A percentile compares a stretch with the other conserved stretches of the same genome.
These are phyloP conservation scores for Lotmaria passim DNA, from an alignment of 208 protist genomes.

Conservation along the genomic window DNA sequence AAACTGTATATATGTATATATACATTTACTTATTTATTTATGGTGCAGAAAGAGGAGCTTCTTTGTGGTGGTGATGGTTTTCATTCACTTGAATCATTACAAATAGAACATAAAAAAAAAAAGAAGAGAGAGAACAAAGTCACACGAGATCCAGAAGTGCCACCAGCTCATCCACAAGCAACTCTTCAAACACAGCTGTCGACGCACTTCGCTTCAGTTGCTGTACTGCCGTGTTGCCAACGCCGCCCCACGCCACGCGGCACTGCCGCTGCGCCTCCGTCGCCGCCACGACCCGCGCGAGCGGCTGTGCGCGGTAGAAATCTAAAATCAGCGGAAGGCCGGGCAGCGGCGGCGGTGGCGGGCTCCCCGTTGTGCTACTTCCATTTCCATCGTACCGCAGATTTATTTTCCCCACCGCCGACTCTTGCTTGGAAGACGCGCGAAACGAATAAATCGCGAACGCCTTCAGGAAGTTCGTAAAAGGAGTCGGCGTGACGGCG, in stretches of 20 bases:
- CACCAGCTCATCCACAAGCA: constrained; percentile 46
- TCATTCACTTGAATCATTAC: too few species aligned
- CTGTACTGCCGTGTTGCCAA: neutral
- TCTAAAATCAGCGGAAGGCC: constrained; percentile 18
- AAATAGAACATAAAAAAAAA: too few species aligned
- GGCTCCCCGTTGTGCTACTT: neutral
- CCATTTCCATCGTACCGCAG: neutral
- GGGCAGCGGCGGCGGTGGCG: neutral
- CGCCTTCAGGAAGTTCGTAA: constrained; percentile 52
- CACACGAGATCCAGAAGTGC: constrained; percentile 21
- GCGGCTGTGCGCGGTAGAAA: constrained; percentile 39
- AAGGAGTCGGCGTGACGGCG: constrained; percentile 18
- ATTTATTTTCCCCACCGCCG: neutral
- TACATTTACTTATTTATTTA: too few species aligned
- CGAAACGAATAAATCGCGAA: constrained; percentile 30
- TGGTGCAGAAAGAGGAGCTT: too few species aligned
- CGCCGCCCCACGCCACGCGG: constrained; percentile 21
- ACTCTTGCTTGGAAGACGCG: too few species aligned
- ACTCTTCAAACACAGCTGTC: constrained; percentile 27
- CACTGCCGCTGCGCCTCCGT: constrained; percentile 29
- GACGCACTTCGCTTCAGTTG: constrained; percentile 16
- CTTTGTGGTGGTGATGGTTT: too few species aligned
- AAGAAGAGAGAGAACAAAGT: too few species aligned
- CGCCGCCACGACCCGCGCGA: constrained; percentile 31
- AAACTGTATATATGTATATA: too few species aligned